Conservation (phyloP, 1,284 basidiomycete genomes). For the Melampsora larici-populina region DNA sequence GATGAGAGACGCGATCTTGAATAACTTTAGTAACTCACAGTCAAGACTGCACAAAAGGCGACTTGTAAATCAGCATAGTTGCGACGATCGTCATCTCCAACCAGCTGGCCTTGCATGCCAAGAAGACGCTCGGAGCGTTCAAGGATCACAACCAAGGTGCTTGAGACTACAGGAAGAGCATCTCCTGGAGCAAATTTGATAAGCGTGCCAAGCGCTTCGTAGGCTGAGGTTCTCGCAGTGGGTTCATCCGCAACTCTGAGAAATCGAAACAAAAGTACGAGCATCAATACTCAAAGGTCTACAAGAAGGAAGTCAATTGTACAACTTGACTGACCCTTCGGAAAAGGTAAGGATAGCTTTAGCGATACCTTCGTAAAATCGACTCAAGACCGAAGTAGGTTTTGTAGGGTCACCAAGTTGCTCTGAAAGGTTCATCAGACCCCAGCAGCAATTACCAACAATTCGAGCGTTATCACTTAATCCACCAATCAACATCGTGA, state of each 20-base stretch:
- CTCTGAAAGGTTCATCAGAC: conserved; percentile 88
- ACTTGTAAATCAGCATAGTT: conserved; percentile 99
- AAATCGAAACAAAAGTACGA: conserved; percentile 32
- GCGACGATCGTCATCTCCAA: conserved; percentile 92
- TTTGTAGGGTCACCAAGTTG: conserved; percentile 66
- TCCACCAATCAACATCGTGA: conserved; percentile 78
- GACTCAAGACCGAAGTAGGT: conserved; percentile 66
- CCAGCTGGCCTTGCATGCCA: conserved; percentile 81
- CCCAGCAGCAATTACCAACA: conserved; percentile 92
- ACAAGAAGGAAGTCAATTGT: conserved; percentile 6
- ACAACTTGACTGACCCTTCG: conserved; percentile 64
- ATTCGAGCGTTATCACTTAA: conserved; percentile 76
- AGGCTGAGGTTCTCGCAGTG: conserved; percentile 91
- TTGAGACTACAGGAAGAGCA: conserved; percentile 75
- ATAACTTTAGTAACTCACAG: conserved; percentile 60
- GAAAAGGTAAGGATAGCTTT: conserved; percentile 76
- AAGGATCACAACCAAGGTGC: conserved; percentile 75
- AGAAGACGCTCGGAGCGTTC: conserved; percentile 85
- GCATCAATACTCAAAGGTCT: conserved; percentile 13
- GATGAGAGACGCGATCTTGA: background rate
- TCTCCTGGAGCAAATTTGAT: conserved; percentile 77
- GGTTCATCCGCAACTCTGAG: conserved; percentile 76
- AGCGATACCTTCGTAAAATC: conserved; percentile 83
- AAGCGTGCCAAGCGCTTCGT: conserved; percentile 87
- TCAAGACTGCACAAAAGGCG: conserved; percentile 86